Evolutionary conservation across 1,284 basidiomycete genomes (phyloP).

Genomic region (Puccinia novopanici): DNA sequence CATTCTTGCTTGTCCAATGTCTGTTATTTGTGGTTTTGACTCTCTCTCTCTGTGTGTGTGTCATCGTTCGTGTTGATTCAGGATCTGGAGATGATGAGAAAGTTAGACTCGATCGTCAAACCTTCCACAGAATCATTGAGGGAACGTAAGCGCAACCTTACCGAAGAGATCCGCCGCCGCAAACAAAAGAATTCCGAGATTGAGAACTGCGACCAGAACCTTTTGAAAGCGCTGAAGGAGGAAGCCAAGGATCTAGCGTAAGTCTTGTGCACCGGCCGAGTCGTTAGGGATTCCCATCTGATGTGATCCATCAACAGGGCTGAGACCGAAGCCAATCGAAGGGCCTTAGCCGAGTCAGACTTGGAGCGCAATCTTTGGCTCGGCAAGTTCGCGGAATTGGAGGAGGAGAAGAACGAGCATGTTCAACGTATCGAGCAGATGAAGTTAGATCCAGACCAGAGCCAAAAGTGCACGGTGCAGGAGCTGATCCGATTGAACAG

Average conservation of each 20-base stretch:
- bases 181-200: constrained; percentile 42
- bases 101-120: constrained; percentile 14
- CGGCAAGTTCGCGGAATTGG: constrained; percentile 35
- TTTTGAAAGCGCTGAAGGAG: constrained; percentile 40
- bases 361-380: constrained; percentile 45
- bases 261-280: background rate
- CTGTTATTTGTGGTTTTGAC: background rate
- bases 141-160: constrained; percentile 22
- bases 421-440: constrained; percentile 26
- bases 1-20: background rate
- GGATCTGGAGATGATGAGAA: constrained; percentile 48
- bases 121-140: constrained; percentile 38
- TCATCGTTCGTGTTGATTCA: constrained; percentile 1
- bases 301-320: constrained; percentile 5
- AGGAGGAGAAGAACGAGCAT: constrained; percentile 37
- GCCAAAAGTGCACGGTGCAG: constrained; percentile 36
- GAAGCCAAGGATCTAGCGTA: constrained; percentile 48
- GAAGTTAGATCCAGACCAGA: constrained; percentile 31
- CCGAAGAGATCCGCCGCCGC: constrained; percentile 36
- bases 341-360: constrained; percentile 34
- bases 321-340: constrained; percentile 36
- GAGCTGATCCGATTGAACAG: constrained; percentile 44
- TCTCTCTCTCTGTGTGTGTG: background rate
- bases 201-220: constrained; percentile 43
- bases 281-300: background rate